These are phyloP conservation scores for Xylariaceae sp. DNA, from an alignment of 2,329 filamentous ascomycete species.

Conservation along the genomic window DNA sequence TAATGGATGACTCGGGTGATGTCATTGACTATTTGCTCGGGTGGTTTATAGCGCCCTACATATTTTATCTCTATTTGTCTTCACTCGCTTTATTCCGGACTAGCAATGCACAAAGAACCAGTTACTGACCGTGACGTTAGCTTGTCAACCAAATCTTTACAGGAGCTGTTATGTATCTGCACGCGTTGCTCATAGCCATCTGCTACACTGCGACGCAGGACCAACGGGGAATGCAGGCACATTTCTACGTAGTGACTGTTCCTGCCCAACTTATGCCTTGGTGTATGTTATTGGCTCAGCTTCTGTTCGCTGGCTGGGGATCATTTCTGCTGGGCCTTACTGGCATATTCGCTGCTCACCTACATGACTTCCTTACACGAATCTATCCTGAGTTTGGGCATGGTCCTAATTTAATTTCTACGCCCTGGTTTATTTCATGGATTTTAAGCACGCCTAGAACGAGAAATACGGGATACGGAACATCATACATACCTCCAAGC, in stretches of 20 bases:
- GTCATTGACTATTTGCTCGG: slow-evolving; percentile 58
- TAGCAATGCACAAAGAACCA: background rate
- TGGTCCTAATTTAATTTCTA: slow-evolving; percentile 76
- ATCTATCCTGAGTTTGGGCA: slow-evolving; percentile 90
- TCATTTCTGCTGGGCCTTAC: slow-evolving; percentile 68
- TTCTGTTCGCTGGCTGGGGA: slow-evolving; percentile 68
- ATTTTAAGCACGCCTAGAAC: slow-evolving; percentile 63
- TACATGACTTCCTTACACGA: slow-evolving; percentile 87
- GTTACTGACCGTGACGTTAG: slow-evolving; percentile 46
- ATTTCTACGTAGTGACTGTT: slow-evolving; percentile 83
- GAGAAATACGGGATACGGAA: slow-evolving; percentile 65
- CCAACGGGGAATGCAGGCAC: slow-evolving; percentile 75
- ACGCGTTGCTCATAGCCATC: slow-evolving; percentile 78
- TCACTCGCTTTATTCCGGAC: slow-evolving; percentile 13
- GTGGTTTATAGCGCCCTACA: slow-evolving; percentile 71
- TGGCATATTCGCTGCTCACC: slow-evolving; percentile 85
- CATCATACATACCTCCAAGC: slow-evolving; percentile 55
- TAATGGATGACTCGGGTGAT: slow-evolving; percentile 71
- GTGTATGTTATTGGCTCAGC: slow-evolving; percentile 75
- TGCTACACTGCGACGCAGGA: slow-evolving; percentile 87
- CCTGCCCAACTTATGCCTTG: slow-evolving; percentile 82
- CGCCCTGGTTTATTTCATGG: slow-evolving; percentile 73
- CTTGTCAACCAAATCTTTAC: slow-evolving; percentile 59
- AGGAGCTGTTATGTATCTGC: slow-evolving; percentile 57
- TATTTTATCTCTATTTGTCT: slow-evolving; percentile 40